Conservation (phyloP, 1,139 yeast species). For the Geotrichum cucujoidarum region DNA sequence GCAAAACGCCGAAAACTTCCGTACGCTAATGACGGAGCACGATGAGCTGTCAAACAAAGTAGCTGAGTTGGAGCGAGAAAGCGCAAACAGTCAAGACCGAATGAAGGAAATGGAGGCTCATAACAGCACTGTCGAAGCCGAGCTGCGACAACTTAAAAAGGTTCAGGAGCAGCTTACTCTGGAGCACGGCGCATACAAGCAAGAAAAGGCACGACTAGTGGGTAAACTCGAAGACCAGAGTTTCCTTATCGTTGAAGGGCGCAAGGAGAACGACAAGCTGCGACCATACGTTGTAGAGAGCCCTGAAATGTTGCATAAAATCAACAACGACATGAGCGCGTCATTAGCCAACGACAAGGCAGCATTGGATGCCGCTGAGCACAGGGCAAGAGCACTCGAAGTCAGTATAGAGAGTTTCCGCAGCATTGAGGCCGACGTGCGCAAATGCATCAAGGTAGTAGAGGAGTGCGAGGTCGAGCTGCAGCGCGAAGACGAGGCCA, state of each 20-base stretch:
- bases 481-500: slow-evolving; percentile 45
- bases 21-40: slow-evolving; percentile 42
- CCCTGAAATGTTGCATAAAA: slow-evolving; percentile 51
- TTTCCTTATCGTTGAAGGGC: slow-evolving; percentile 50
- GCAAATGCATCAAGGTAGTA: slow-evolving; percentile 46
- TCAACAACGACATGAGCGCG: slow-evolving; percentile 52
- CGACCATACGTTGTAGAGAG: slow-evolving; percentile 59
- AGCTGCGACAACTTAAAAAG: slow-evolving; percentile 57
- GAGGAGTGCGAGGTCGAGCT: slow-evolving; percentile 57
- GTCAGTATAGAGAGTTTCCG: slow-evolving; percentile 58
- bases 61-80: slow-evolving; percentile 29
- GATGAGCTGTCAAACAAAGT: slow-evolving; percentile 39
- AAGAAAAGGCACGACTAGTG: slow-evolving; percentile 54
- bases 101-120: slow-evolving; percentile 49
- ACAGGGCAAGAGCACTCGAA: slow-evolving; percentile 48
- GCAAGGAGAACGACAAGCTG: slow-evolving; percentile 55
- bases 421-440: slow-evolving; percentile 51
- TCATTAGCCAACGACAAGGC: slow-evolving; percentile 45
- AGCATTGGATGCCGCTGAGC: slow-evolving; percentile 44
- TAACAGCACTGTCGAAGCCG: slow-evolving; percentile 57
- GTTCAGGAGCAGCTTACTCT: slow-evolving; percentile 58
- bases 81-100: slow-evolving; percentile 32
- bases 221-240: slow-evolving; percentile 53
- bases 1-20: slow-evolving; percentile 42
- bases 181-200: slow-evolving; percentile 65